These are phyloP conservation scores for Rhodotorula diobovata DNA, from an alignment of 768 basidiomycete species.

Conservation along the genomic window DNA sequence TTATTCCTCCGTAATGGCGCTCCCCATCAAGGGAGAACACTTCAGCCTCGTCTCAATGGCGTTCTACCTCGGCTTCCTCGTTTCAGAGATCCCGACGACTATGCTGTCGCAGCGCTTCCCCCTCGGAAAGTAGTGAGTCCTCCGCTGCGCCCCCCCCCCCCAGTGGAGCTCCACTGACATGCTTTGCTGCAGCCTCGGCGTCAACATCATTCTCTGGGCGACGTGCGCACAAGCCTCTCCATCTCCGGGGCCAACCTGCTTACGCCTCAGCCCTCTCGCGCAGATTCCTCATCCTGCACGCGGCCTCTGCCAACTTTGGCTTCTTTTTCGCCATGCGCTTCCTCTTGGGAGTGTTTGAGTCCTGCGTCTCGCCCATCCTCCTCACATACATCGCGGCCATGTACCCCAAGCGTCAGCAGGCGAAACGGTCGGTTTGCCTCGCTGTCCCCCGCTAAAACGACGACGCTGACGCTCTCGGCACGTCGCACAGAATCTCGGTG, in stretches of 20 bases:
- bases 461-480: no score
- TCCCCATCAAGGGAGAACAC: conserved; percentile 56
- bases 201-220: conserved; percentile 60
- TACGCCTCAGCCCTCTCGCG: conserved; percentile 30
- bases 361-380: conserved; percentile 56
- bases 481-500: conserved; percentile 55
- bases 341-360: conserved; percentile 53
- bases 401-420: background rate
- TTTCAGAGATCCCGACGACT: conserved; percentile 58
- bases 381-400: background rate
- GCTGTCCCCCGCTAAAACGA: no score
- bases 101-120: conserved; percentile 59
- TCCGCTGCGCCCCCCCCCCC: no score
- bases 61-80: conserved; percentile 44
- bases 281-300: conserved; percentile 58
- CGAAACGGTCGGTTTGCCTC: background rate
- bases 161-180: background rate
- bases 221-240: background rate
- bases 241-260: background rate
- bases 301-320: conserved; percentile 57
- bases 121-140: conserved; percentile 10
- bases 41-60: conserved; percentile 52
- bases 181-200: conserved; percentile 47
- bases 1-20: conserved; percentile 62
- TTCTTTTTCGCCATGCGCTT: conserved; percentile 63